Evolutionary conservation across 306 rosid genomes (phyloP).

Genomic region (Glycine tomentella): DNA sequence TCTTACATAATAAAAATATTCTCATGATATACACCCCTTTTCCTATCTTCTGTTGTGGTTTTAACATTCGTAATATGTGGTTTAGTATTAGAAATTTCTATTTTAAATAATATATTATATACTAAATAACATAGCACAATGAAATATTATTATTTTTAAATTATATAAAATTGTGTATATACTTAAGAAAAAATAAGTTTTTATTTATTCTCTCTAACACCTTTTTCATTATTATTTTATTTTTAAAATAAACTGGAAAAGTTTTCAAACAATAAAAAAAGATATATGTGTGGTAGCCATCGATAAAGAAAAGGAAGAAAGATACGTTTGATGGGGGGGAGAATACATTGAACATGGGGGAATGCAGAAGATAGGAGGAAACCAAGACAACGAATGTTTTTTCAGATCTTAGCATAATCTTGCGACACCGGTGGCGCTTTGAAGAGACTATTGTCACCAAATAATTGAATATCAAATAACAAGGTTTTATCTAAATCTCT

Average conservation of each 20-base stretch:
- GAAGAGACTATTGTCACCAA: slow-evolving; percentile 2
- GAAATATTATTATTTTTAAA: too few species aligned
- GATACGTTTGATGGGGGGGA: not conserved
- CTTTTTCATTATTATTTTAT: not conserved
- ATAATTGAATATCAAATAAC: not conserved
- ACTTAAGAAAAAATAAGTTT: too few species aligned
- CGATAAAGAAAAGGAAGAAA: not conserved
- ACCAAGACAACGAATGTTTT: not conserved
- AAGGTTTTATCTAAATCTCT: not conserved
- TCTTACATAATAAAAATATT: too few species aligned
- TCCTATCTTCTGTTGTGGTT: too few species aligned
- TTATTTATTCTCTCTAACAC: not conserved
- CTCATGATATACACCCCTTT: too few species aligned
- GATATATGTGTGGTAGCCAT: not conserved
- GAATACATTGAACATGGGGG: slow-evolving; percentile 1
- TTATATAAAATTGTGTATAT: too few species aligned
- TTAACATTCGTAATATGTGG: too few species aligned
- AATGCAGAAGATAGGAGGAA: not conserved
- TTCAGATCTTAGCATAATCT: not conserved
- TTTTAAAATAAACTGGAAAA: not conserved
- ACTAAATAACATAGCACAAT: too few species aligned
- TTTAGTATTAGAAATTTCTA: too few species aligned
- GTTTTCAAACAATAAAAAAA: not conserved
- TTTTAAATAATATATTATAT: too few species aligned
- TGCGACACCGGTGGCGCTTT: not conserved